Evolutionary conservation across 345 rosid species (phyloP), one percentile per base, ranked within the genome.

Genomic region (Balakata baccata): DNA sequence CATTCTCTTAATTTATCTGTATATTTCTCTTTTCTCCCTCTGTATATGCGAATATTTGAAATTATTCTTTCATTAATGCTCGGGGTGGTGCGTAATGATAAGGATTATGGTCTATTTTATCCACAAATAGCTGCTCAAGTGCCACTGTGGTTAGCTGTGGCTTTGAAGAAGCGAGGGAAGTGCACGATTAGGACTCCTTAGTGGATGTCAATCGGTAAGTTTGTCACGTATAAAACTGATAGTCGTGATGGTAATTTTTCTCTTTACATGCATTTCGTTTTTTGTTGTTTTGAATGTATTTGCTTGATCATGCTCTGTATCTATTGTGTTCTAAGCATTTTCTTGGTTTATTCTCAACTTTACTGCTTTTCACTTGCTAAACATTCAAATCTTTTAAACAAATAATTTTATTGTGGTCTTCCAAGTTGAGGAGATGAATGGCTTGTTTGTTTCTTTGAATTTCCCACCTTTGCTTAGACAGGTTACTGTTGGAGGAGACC

Each of bases 101-200:
- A 97, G 7, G 92, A 92, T 87, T 92, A 84, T 70, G 99, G 97
- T 64, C 94, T 91, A 4, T 91, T 95, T 71, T 66, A 85, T 51
- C 94, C 97, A 7, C 96, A 87, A 85, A 81, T 92, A 70, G 84
- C 92, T 0, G 72, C 86, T 41, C 80, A 88, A 74, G 97, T 91
- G 59, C 98, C 97, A 8, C 67, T 92, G 17, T 95, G 99, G 98
- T 93, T 95, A 17, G 99, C 98, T 0, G 88, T 89, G 69, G 98
- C 97, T 56, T 70, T 95, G 78, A 95, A 91, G 86, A 87, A 86
- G 82, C 81, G 99, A 79, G 98, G 99, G 20, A 95, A 92, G 80
- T 95, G 98, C 77, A 79, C 88, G 2, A 82, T 91, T 77, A 84
- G 90, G 61, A 88, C 91, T 67, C 98, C 91, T 0, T 86, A 66